phyloP scores from a whole-genome alignment of 176 grass and related monocot species.

The Pharus latifolius region DNA sequence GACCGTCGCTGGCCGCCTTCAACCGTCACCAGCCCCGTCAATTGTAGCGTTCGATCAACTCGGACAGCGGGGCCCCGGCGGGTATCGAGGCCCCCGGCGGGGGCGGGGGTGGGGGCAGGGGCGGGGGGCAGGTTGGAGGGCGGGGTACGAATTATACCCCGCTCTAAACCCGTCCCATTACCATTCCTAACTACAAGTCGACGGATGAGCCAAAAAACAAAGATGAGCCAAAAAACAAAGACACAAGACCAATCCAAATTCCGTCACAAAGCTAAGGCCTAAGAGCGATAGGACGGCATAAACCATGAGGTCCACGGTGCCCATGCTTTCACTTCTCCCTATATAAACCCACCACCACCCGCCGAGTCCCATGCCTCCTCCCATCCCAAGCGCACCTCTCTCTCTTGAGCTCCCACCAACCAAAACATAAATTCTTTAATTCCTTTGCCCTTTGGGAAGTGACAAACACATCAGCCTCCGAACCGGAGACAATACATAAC shows the following conservation, averaged over 20 bases:
- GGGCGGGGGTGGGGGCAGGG: too few relatives aligned
- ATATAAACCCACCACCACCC: background rate
- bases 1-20: too few relatives aligned
- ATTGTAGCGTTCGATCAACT: too few relatives aligned
- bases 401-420: background rate
- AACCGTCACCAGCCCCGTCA: too few relatives aligned
- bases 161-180: too few relatives aligned
- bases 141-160: too few relatives aligned
- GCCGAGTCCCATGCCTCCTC: background rate
- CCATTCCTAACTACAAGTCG: background rate
- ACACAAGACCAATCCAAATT: background rate
- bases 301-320: background rate
- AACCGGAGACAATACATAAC: constrained; percentile 17
- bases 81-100: too few relatives aligned
- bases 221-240: too few relatives aligned
- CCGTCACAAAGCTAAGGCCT: too few relatives aligned
- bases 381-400: background rate
- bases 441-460: background rate
- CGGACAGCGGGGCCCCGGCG: too few relatives aligned
- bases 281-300: background rate
- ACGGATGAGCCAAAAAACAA: background rate
- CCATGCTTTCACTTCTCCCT: background rate
- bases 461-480: constrained; percentile 9
- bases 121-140: too few relatives aligned
- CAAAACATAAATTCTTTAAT: background rate